A percentile compares a stretch with the other conserved stretches of the same genome.
These are phyloP conservation scores for Auricularia heimuer DNA, from an alignment of 768 basidiomycete species.

Conservation along the genomic window DNA sequence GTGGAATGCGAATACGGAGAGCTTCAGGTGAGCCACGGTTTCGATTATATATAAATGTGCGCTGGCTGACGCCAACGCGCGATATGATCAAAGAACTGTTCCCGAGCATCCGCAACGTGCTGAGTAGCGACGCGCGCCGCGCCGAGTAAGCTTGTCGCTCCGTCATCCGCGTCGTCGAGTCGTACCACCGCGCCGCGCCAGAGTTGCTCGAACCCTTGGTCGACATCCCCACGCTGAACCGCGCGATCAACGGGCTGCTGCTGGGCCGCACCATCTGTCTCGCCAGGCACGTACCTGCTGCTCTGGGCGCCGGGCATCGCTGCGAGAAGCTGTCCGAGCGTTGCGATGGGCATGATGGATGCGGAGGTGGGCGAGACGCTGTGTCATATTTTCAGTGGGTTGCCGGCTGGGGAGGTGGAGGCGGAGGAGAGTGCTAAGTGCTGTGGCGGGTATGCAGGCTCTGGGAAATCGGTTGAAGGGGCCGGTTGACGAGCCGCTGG, in stretches of 20 bases:
- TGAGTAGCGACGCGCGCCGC: conserved; percentile 87
- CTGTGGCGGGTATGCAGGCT: too few species aligned
- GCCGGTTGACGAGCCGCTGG: too few species aligned
- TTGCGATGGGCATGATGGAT: conserved; percentile 77
- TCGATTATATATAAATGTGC: too few species aligned
- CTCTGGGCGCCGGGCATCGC: conserved; percentile 82
- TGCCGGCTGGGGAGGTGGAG: too few species aligned
- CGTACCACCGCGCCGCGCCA: conserved; percentile 74
- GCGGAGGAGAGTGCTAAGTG: too few species aligned
- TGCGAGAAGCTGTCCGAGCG: conserved; percentile 79
- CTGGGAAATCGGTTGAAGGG: too few species aligned
- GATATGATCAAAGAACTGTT: conserved; percentile 77
- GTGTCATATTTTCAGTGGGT: conserved; percentile 84
- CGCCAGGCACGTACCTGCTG: conserved; percentile 56
- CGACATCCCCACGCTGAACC: conserved; percentile 58
- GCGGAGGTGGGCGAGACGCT: conserved; percentile 87
- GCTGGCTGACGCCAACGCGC: too few species aligned
- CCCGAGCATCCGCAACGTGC: conserved; percentile 88
- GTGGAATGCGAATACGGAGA: conserved; percentile 80
- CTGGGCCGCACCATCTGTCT: conserved; percentile 73
- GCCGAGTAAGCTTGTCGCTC: conserved; percentile 95
- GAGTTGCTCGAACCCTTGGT: conserved; percentile 59
- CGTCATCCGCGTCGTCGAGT: conserved; percentile 88
- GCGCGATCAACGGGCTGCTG: conserved; percentile 76
- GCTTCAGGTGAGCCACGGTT: conserved; percentile 88